Evolutionary conservation across 1,284 basidiomycete species (phyloP), one percentile per base, ranked within the genome.

Genomic region (Heliocybe sulcata): DNA sequence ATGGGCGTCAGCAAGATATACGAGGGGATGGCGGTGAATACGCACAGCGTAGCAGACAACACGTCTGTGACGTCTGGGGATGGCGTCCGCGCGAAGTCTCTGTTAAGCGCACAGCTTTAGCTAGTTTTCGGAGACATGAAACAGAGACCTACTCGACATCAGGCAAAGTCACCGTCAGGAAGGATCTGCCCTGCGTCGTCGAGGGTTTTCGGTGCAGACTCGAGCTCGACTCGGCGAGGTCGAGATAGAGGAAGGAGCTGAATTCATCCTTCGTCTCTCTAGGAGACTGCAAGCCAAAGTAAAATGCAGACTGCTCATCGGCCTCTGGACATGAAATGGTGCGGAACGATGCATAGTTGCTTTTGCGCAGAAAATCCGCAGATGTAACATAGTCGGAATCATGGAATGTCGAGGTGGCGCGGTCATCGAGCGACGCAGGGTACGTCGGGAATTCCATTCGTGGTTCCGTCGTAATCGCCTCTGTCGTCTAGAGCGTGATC

Each of bases 231-330:
- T 49, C 47, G 14, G 47, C 47, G 12, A 49, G 47, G 47, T 49
- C 47, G 47, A 49, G 47, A n/a, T 25, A 49, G 6, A 49, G 47
- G 47, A 49, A 49, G 9, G 47, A 49, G 11, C 47, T 25, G 22
- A 49, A 29, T 25, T 49, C 38, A 16, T 42, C 38, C 38, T 42
- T 42, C n/a, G 38, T 42, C 38, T 42, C 38, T 6, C 38, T 6
- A 6, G 38, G 38, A 6, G 38, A 42, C 38, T 42, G 38, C 16
- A 42, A 20, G 4, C 8, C 16, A 4, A 42, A 42, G 38, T 42
- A 42, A 16, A 42, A 42, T 6, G 19, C 38, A n/a, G 38, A 42
- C 38, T 42, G 38, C 38, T 42, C 38, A 16, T 42, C 38, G 8
- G 38, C 6, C 38, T 42, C 38, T 16, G 38, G 38, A 16, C 38